phyloP scores from a whole-genome alignment of 73 alveolate species.

The Blepharisma stoltei region DNA sequence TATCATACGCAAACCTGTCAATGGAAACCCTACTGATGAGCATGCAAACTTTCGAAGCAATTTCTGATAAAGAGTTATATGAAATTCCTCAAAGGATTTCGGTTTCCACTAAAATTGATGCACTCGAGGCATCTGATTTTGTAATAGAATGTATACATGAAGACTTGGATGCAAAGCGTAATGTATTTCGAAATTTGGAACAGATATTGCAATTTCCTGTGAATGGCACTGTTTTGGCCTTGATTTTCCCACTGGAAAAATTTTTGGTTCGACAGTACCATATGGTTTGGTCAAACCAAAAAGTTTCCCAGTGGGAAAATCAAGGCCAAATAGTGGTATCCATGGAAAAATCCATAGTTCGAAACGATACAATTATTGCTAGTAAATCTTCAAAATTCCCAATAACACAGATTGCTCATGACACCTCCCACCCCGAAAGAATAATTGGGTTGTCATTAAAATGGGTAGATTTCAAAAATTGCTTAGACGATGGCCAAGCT shows the following conservation, averaged over 20 bases:
- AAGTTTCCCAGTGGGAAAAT: too few relatives aligned
- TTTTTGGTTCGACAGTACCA: too few relatives aligned
- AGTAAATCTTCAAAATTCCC: background rate
- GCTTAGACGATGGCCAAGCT: background rate
- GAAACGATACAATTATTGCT: background rate
- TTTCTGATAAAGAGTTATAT: background rate
- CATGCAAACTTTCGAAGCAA: background rate
- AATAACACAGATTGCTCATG: background rate
- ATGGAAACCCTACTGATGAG: background rate
- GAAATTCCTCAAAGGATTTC: background rate
- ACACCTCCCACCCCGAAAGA: background rate
- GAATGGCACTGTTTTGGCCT: too few relatives aligned
- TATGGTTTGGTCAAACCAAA: too few relatives aligned
- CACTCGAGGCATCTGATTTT: background rate
- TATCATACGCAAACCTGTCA: background rate
- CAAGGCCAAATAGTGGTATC: too few relatives aligned
- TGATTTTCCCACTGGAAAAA: too few relatives aligned
- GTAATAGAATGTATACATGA: slow-evolving; percentile 9
- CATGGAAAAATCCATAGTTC: too few relatives aligned
- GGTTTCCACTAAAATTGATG: background rate
- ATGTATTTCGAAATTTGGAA: background rate
- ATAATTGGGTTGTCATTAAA: background rate
- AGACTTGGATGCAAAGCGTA: background rate
- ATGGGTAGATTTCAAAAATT: background rate
- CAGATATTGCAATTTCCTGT: too few relatives aligned